These are phyloP conservation scores for Naumovozyma baii DNA, from an alignment of 805 yeast genomes.

Conservation along the genomic window DNA sequence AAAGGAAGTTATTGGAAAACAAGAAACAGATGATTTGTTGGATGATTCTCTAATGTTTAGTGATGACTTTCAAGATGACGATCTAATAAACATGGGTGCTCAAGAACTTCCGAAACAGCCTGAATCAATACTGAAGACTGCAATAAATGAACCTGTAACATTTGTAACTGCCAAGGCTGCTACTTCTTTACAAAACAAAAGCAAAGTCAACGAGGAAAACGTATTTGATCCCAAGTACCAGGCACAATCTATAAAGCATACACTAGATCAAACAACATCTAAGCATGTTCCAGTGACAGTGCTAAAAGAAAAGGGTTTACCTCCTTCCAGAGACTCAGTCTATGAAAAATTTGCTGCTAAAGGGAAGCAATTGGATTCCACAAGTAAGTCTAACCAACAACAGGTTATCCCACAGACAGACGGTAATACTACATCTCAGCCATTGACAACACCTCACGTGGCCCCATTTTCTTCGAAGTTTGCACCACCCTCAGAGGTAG, in stretches of 20 bases:
- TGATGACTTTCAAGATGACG: conserved; percentile 36
- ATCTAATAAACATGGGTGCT: conserved; percentile 29
- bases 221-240: conserved; percentile 50
- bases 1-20: background rate
- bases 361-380: conserved; percentile 18
- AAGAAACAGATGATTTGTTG: conserved; percentile 28
- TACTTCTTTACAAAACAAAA: conserved; percentile 40
- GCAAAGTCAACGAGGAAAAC: conserved; percentile 31
- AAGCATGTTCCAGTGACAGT: conserved; percentile 39
- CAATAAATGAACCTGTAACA: conserved; percentile 13
- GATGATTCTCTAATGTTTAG: conserved; percentile 49
- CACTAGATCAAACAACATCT: conserved; percentile 60
- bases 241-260: conserved; percentile 46
- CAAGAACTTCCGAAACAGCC: conserved; percentile 11
- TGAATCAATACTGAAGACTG: conserved; percentile 9
- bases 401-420: background rate
- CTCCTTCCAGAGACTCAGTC: conserved; percentile 12
- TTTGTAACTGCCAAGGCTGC: conserved; percentile 64
- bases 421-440: background rate
- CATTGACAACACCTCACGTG: background rate
- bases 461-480: conserved; percentile 6
- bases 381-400: conserved; percentile 1
- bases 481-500: conserved; percentile 21
- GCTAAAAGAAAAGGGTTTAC: conserved; percentile 19
- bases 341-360: conserved; percentile 28